Evolutionary conservation across 495 filamentous ascomycete genomes (phyloP).

Genomic region (Neurospora discreta): DNA sequence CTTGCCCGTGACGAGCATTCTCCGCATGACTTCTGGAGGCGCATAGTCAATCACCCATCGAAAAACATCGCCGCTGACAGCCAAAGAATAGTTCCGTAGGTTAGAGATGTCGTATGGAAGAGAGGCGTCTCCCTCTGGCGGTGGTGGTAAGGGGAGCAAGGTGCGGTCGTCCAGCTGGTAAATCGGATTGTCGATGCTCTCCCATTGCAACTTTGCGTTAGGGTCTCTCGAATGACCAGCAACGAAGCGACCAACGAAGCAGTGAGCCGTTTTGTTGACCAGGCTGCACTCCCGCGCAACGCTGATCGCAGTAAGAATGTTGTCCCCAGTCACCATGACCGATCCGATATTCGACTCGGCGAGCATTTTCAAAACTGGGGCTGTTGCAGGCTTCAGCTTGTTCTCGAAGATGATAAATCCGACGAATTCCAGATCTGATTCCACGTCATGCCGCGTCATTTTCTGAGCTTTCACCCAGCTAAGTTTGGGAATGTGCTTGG

Average conservation of each 20-base stretch:
- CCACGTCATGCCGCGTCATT: conserved; percentile 76
- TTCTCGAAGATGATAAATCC: conserved; percentile 99
- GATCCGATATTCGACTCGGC: conserved; percentile 73
- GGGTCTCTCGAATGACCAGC: conserved; percentile 62
- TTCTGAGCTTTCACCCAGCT: conserved; percentile 92
- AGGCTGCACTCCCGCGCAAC: conserved; percentile 89
- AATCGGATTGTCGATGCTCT: conserved; percentile 76
- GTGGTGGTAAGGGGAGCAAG: conserved; percentile 60
- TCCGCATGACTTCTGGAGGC: conserved; percentile 58
- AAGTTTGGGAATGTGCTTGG: conserved; percentile 72
- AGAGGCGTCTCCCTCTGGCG: conserved; percentile 63
- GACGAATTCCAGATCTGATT: conserved; percentile 70
- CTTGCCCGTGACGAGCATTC: conserved; percentile 83
- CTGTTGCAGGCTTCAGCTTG: conserved; percentile 80
- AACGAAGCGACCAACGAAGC: conserved; percentile 82
- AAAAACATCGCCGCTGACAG: conserved; percentile 88
- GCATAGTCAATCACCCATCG: conserved; percentile 92
- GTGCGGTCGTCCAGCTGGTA: conserved; percentile 67
- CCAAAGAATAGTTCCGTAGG: conserved; percentile 72
- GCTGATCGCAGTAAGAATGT: conserved; percentile 93
- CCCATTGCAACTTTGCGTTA: conserved; percentile 68
- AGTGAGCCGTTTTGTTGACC: conserved; percentile 68
- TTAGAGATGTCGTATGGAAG: conserved; percentile 73
- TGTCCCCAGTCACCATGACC: conserved; percentile 98
- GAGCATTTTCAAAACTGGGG: conserved; percentile 71